Evolutionary conservation across 129 eudicot species (phyloP).

Genomic region (Saposhnikovia divaricata): DNA sequence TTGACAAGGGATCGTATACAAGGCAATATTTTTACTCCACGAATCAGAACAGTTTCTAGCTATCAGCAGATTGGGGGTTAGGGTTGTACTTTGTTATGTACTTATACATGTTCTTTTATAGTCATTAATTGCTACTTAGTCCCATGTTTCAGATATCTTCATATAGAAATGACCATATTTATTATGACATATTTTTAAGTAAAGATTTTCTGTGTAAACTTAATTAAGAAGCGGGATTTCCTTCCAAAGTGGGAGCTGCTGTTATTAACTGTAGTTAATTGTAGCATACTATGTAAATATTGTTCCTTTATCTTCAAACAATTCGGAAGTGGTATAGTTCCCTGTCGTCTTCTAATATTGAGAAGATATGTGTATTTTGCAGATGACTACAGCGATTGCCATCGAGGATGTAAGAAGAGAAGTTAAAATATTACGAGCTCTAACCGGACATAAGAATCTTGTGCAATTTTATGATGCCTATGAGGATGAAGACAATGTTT

Average conservation of each 20-base stretch:
- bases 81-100: neutral
- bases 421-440: constrained; percentile 78
- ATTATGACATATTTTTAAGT: neutral
- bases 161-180: neutral
- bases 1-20: neutral
- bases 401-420: constrained; percentile 95
- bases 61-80: neutral
- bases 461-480: constrained; percentile 90
- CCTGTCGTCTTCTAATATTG: constrained; percentile 10
- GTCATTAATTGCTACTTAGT: neutral
- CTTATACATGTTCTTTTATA: neutral
- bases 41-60: neutral
- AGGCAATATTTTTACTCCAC: neutral
- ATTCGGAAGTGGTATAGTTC: constrained; percentile 7
- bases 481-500: constrained; percentile 95
- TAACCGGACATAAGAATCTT: constrained; percentile 84
- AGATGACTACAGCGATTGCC: constrained; percentile 97
- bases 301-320: neutral
- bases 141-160: neutral
- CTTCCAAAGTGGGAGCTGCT: constrained; percentile 2
- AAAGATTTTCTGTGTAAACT: neutral
- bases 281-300: neutral
- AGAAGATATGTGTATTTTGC: constrained; percentile 20
- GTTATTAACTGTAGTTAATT: neutral
- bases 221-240: neutral